Conservation (phyloP, 2,329 filamentous ascomycete genomes). For the Lasiodiplodia sp. region DNA sequence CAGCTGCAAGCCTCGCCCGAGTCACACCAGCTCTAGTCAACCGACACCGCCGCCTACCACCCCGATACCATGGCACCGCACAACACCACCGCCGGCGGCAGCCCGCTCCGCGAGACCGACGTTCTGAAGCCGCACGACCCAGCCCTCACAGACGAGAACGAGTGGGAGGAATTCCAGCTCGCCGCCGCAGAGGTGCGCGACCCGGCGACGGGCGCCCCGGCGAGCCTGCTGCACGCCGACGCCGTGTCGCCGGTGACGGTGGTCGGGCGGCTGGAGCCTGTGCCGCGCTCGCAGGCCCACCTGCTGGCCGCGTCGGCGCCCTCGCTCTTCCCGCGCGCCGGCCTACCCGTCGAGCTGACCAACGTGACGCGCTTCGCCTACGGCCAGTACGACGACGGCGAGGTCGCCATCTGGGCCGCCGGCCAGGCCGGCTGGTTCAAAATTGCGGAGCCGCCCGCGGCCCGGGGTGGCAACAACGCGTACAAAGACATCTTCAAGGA, state of each 20-base stretch:
- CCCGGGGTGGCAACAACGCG: constrained; percentile 35
- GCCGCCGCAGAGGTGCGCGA: constrained; percentile 68
- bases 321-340: not conserved
- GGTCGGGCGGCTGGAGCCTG: constrained; percentile 62
- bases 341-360: constrained; percentile 60
- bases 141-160: constrained; percentile 50
- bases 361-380: constrained; percentile 57
- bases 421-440: constrained; percentile 73
- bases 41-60: no score
- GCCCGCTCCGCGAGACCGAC: constrained; percentile 39
- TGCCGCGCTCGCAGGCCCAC: constrained; percentile 38
- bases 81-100: not conserved
- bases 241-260: constrained; percentile 67
- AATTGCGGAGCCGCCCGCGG: constrained; percentile 59
- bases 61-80: constrained; percentile 10
- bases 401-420: constrained; percentile 70
- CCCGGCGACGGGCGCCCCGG: constrained; percentile 56
- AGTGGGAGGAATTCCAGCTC: constrained; percentile 70
- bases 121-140: constrained; percentile 52
- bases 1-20: not conserved
- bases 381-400: constrained; percentile 61
- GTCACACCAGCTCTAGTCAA: not conserved
- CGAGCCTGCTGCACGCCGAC: constrained; percentile 68
- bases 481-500: constrained; percentile 65
- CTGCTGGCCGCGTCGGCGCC: constrained; percentile 27